Evolutionary conservation across 805 yeast species (phyloP).

Genomic region (Barnettozyma vustinii): DNA sequence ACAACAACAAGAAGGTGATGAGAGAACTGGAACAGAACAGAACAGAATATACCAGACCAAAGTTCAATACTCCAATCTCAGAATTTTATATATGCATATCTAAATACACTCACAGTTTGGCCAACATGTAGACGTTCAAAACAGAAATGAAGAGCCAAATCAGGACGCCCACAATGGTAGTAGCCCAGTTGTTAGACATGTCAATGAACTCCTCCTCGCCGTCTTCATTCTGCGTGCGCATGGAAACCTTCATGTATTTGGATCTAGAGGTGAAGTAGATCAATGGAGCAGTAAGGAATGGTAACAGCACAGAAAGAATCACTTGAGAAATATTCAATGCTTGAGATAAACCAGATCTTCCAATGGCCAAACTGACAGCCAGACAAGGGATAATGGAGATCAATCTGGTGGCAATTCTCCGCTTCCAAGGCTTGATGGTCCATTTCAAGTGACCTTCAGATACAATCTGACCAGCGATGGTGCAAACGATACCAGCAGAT

Average conservation of each 20-base stretch:
- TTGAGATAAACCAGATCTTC: conserved; percentile 61
- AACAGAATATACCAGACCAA: too few species aligned
- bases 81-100: too few species aligned
- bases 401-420: conserved; percentile 71
- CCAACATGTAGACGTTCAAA: conserved; percentile 63
- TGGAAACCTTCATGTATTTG: conserved; percentile 58
- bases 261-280: conserved; percentile 73
- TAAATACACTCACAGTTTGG: conserved; percentile 25
- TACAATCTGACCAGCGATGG: conserved; percentile 90
- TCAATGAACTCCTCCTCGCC: conserved; percentile 28
- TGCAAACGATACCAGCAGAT: conserved; percentile 89
- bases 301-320: conserved; percentile 72
- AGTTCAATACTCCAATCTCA: too few species aligned
- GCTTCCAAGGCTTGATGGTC: conserved; percentile 73
- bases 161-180: conserved; percentile 43
- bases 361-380: conserved; percentile 63
- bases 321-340: conserved; percentile 87
- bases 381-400: conserved; percentile 82
- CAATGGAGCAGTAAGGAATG: conserved; percentile 80
- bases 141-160: conserved; percentile 70
- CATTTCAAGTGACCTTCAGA: conserved; percentile 87
- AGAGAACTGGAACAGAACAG: too few species aligned
- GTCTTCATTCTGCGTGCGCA: conserved; percentile 9
- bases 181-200: conserved; percentile 59
- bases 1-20: too few species aligned